Base-by-base conservation (phyloP, 2,329 filamentous ascomycete genomes). In the Pezicula rhizophila region DNA sequence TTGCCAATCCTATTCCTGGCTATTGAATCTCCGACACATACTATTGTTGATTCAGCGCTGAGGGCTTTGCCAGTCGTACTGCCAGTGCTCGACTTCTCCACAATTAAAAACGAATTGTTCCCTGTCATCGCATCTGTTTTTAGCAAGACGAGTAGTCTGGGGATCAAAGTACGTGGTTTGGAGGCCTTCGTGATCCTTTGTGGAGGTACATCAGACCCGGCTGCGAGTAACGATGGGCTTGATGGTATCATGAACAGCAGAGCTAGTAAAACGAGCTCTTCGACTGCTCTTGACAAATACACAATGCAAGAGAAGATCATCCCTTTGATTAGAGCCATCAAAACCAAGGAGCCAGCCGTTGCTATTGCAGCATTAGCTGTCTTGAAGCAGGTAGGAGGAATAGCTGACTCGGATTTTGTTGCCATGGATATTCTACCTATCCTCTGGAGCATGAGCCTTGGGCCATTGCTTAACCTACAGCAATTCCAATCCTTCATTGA, bases 251-350 rank as follows among this genome's bases (percentile, higher is more conserved):
- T 70, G 38, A 67, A 78, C 56, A 65, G 72, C 46, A 72, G 78
- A 26, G 59, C 55, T 49, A 62, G 61, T 44, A 80, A 78, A 60
- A 77, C 79, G 50, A 79, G 78, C 3, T 86, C 80, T 1, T 85
- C 85, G 1, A 89, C 83, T 2, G 91, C 92, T 3, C 73, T 99
- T 25, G 93, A 99, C 71, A 97, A 97, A 66, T 97, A 93, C 63
- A 97, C 93, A 0, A 92, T 99, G 71, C 93, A 99, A 66, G 93
- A 99, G 65, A 97, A 96, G 71, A 87, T 99, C 31, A 80, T 97
- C 0, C 93, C 93, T 0, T 71, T 97, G 4, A 76, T 99, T 52
- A 90, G 88, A 62, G 90, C 77, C 2, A 97, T 99, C 71, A 97
- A 96, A 69, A 99, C 93, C 0, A 97, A 96, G 64, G 93, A 99